Percentiles rank a stretch among this genome's conserved stretches.
phyloP scores from a whole-genome alignment of 148 eudicot genomes.

The Rhododendron vialii region DNA sequence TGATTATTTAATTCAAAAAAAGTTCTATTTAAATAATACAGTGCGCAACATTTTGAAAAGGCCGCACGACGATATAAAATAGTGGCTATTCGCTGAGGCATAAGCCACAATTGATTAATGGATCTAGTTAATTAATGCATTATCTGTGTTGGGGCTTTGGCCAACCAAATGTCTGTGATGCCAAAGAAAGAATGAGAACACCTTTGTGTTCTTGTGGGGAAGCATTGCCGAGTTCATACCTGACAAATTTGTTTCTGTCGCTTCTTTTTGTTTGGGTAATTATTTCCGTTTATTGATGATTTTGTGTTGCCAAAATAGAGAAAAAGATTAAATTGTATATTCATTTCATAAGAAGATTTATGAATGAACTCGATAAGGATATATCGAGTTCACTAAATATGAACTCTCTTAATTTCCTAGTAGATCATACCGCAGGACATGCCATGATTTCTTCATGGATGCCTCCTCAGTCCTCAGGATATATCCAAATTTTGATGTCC shows the following conservation, averaged over 20 bases:
- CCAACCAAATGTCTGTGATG: conserved; percentile 5
- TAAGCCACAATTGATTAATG: not conserved
- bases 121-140: not conserved
- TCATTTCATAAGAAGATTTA: not conserved
- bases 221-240: conserved; percentile 3
- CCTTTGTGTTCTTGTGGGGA: conserved; percentile 6
- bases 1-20: no score
- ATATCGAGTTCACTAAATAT: no score
- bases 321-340: not conserved
- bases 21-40: not conserved
- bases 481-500: no score
- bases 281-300: not conserved
- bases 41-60: not conserved
- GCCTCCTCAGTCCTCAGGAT: no score
- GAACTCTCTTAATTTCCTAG: no score
- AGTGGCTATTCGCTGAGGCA: not conserved
- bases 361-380: no score
- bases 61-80: not conserved
- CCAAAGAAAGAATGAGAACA: not conserved
- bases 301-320: not conserved
- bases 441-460: no score
- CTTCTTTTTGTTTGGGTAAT: not conserved
- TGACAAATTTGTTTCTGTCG: not conserved
- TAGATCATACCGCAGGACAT: no score
- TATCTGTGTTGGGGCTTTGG: not conserved